Evolutionary conservation across 345 rosid genomes (phyloP), one percentile per base, ranked within the genome.

Genomic region (Carallia pectinifolia): DNA sequence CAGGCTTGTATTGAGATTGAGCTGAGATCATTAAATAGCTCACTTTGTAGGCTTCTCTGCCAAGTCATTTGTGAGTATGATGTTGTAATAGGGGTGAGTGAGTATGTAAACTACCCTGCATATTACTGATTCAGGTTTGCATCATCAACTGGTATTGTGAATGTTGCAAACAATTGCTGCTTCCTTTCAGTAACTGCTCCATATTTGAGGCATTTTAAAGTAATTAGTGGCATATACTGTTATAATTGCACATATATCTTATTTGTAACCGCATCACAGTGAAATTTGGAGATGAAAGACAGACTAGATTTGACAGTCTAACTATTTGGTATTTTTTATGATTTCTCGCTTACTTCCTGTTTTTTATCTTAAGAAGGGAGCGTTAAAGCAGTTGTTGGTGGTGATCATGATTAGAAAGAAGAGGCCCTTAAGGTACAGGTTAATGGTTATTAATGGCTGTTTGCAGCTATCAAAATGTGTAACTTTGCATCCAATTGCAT

Each of bases 401-500:
- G 29, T 36, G 38, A 13, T 50, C 58, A 55, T 19, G 6, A 44
- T 55, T 55, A 64, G 55, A 39, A 56, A 59, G 72, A 16, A 56
- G 16, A 31, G n/a, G 62, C 53, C 36, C 19, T 23, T 30, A 1
- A 33, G 53, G 58, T 30, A 33, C 37, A 48, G 53, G 10, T 29
- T 44, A 19, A 58, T 63, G 65, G 59, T 30, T 53, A 29, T 61
- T 47, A 30, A 36, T 55, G 27, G 50, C 40, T 19, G 3, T 4
- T 58, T 70, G 47, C 44, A 33, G 34, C 65, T 47, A 58, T 56
- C 59, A 71, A 33, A 61, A 56, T 68, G 77, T 74, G 73, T 72
- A 47, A 40, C 62, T 74, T 74, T 64, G 79, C 79, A 9, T 75
- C 79, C 64, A 69, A 52, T 16, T 76, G 76, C 68, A 15, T 71